Evolutionary conservation across 2,329 filamentous ascomycete genomes (phyloP), one percentile per base, ranked within the genome.

Genomic region (Penicillium expansum): DNA sequence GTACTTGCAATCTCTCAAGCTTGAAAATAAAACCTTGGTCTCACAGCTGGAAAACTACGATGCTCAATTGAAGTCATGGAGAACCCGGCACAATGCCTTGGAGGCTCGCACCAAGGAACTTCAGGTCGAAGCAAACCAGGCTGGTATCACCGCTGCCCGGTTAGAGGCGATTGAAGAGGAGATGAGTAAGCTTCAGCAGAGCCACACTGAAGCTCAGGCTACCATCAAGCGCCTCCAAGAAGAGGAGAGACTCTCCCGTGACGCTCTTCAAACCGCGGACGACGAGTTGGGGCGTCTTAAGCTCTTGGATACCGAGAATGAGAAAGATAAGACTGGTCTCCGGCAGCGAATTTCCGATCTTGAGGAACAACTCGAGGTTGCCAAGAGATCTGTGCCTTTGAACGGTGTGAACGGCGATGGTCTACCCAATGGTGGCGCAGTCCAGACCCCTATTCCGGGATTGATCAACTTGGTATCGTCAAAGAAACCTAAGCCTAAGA

Each of bases 381-480:
- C 92, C 63, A 93, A 90, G 77, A 86, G 90, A 68, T 85, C 85
- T 43, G 86, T 83, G 30, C 90, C 92, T 10, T 79, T 88, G 67
- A 92, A 92, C 63, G 83, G 81, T 5, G 73, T 70, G 43, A 76
- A 77, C 53, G 81, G 80, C 22, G 49, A 52, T 61, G 88, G 91
- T 43, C 68, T 86, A 53, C 75, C 79, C 53, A 92, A 91, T 67
- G 90, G 91, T 55, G 77, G 76, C 48, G 71, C 76, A 51, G 73
- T 75, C 47, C 80, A 84, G 48, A 77, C 85, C 39, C 80, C 83
- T 52, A 79, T 83, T 30, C 89, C 83, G 70, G 92, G 92, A 41
- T 85, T 99, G 60, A 97, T 99, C 82, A 99, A 97, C 74, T 82
- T 99, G 33, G 94, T 99, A 27, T 90, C 93, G 2, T 93, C 91